Percentiles rank a stretch among this genome's conserved stretches.
Evolutionary conservation across 2,329 filamentous ascomycete genomes (phyloP).

Genomic region (Scedosporium minutisporum): DNA sequence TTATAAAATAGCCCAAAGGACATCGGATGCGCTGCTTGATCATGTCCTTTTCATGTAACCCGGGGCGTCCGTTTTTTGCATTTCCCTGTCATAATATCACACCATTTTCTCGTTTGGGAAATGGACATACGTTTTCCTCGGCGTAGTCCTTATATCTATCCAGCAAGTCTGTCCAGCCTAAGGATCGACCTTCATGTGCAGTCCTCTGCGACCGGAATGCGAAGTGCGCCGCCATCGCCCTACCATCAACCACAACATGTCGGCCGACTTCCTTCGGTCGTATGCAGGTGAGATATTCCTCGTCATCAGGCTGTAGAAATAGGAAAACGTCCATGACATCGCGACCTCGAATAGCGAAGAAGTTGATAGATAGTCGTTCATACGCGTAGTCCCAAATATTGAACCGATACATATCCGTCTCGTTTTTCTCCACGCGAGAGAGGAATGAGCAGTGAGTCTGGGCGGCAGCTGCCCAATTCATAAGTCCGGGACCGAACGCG

Average conservation of each 20-base stretch:
- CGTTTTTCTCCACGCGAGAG: slow-evolving; percentile 37
- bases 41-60: too few relatives aligned
- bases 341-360: slow-evolving; percentile 42
- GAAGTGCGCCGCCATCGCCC: slow-evolving; percentile 44
- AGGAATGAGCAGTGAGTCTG: slow-evolving; percentile 39
- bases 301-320: slow-evolving; percentile 30
- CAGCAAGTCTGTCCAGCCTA: slow-evolving; percentile 36
- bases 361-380: slow-evolving; percentile 41
- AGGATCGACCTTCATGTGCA: slow-evolving; percentile 21
- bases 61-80: background rate
- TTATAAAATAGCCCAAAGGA: too few relatives aligned
- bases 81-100: background rate
- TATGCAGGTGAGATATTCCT: slow-evolving; percentile 32
- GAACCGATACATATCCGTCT: slow-evolving; percentile 38
- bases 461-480: slow-evolving; percentile 40
- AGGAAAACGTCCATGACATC: slow-evolving; percentile 40
- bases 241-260: slow-evolving; percentile 41
- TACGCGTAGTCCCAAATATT: slow-evolving; percentile 38
- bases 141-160: slow-evolving; percentile 44
- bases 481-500: slow-evolving; percentile 31
- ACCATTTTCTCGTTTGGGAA: slow-evolving; percentile 1
- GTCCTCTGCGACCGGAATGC: slow-evolving; percentile 32
- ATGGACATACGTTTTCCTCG: slow-evolving; percentile 36
- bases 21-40: too few relatives aligned
- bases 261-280: slow-evolving; percentile 28